These are phyloP conservation scores for Grosmannia penicillata DNA, from an alignment of 2,329 filamentous ascomycete genomes.

Conservation along the genomic window DNA sequence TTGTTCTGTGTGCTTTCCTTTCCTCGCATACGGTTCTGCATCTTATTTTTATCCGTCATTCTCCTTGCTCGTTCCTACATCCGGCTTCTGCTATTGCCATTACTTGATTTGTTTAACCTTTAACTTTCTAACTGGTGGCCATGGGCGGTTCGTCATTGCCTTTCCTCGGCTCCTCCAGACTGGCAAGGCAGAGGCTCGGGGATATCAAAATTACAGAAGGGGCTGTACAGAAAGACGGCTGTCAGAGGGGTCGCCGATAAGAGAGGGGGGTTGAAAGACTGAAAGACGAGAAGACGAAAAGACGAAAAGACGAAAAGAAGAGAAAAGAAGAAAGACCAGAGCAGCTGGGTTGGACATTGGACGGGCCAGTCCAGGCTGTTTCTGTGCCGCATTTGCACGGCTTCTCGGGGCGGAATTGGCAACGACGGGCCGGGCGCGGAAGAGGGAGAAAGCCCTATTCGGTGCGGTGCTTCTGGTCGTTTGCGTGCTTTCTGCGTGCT, in stretches of 20 bases:
- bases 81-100: constrained; percentile 1
- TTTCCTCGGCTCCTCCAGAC: background rate
- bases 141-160: background rate
- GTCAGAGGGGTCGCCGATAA: too few relatives aligned
- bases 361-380: background rate
- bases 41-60: background rate
- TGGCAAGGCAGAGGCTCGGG: too few relatives aligned
- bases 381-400: background rate
- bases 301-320: too few relatives aligned
- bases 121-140: too few relatives aligned
- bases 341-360: background rate
- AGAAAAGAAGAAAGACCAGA: background rate
- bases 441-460: too few relatives aligned
- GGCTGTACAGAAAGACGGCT: too few relatives aligned
- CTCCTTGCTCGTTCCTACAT: too few relatives aligned
- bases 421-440: background rate
- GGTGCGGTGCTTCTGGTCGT: background rate
- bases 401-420: background rate
- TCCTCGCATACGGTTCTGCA: background rate
- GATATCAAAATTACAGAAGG: too few relatives aligned
- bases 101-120: too few relatives aligned
- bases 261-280: too few relatives aligned
- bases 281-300: too few relatives aligned
- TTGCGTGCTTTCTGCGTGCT: background rate
- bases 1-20: background rate